phyloP scores from a whole-genome alignment of 2,329 filamentous ascomycete species.

The Ophiocordyceps sinensis region DNA sequence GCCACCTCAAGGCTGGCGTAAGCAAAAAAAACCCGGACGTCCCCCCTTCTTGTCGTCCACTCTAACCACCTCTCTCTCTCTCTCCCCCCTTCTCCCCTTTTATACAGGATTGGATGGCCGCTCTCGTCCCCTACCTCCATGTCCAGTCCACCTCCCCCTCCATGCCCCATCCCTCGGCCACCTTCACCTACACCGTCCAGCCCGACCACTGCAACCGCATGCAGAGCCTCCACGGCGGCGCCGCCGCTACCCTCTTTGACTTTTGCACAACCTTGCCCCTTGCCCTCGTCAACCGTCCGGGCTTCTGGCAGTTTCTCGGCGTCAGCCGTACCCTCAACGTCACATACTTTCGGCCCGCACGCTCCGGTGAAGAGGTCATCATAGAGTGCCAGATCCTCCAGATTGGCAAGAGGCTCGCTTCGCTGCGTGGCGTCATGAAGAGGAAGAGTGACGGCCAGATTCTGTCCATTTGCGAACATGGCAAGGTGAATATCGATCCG shows the following conservation, averaged over 20 bases:
- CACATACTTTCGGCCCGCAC: constrained; percentile 51
- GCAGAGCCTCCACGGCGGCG: constrained; percentile 46
- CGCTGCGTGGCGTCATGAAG: constrained; percentile 39
- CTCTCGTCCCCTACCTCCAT: constrained; percentile 25
- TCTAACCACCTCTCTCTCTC: background rate
- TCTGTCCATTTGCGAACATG: constrained; percentile 46
- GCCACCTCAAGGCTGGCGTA: constrained; percentile 16
- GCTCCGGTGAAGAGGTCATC: constrained; percentile 32
- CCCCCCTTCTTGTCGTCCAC: too few species aligned
- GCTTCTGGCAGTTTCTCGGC: constrained; percentile 47
- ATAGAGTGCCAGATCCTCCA: constrained; percentile 44
- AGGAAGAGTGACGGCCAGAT: constrained; percentile 36
- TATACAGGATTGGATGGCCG: constrained; percentile 32
- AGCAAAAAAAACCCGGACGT: too few species aligned
- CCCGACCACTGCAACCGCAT: constrained; percentile 36
- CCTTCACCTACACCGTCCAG: constrained; percentile 34
- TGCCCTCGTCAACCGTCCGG: constrained; percentile 38
- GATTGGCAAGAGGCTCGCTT: constrained; percentile 37
- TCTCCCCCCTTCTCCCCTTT: background rate
- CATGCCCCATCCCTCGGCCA: constrained; percentile 22
- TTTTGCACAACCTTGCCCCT: constrained; percentile 46
- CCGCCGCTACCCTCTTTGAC: constrained; percentile 54
- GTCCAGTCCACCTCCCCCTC: constrained; percentile 21
- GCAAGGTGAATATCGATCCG: constrained; percentile 47
- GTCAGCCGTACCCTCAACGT: constrained; percentile 52